Conservation (phyloP, 2,329 filamentous ascomycete species). For the Neofusicoccum kwambonambiense region DNA sequence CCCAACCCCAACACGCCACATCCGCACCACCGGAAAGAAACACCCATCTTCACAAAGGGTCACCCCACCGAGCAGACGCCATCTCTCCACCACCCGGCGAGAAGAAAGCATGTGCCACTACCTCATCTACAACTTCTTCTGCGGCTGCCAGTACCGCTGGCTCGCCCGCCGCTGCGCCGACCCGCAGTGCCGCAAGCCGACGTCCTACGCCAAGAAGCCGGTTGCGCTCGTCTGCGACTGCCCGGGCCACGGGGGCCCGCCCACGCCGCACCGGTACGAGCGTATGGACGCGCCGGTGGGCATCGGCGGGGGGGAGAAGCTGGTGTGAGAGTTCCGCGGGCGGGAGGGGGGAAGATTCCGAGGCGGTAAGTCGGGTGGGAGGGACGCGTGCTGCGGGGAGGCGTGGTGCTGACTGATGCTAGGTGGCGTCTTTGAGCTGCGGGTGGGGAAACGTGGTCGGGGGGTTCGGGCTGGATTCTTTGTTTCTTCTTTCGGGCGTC, state of each 20-base stretch:
- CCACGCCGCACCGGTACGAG: slow-evolving; percentile 3
- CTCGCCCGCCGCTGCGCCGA: slow-evolving; percentile 7
- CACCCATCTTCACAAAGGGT: not conserved
- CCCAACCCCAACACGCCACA: no score
- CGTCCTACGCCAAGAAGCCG: slow-evolving; percentile 10
- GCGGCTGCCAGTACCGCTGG: slow-evolving; percentile 13
- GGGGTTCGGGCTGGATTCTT: not conserved
- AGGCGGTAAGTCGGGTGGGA: not conserved
- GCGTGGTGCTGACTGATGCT: no score
- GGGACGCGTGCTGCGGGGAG: no score
- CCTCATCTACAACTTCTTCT: slow-evolving; percentile 15
- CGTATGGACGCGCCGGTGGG: not conserved
- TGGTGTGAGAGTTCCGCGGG: not conserved
- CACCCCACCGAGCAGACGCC: not conserved
- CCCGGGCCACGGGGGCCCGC: slow-evolving; percentile 14
- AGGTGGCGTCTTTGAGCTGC: no score
- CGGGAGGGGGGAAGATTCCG: not conserved
- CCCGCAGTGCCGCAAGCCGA: not conserved
- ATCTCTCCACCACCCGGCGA: not conserved
- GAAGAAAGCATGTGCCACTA: slow-evolving; percentile 16
- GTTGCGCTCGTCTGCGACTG: slow-evolving; percentile 12
- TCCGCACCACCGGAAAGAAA: not conserved
- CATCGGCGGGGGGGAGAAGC: not conserved
- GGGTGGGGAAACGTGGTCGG: not conserved
- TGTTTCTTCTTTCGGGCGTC: not conserved